These are phyloP conservation scores for Lentinula guzmanii DNA, from an alignment of 768 basidiomycete genomes.

Conservation along the genomic window DNA sequence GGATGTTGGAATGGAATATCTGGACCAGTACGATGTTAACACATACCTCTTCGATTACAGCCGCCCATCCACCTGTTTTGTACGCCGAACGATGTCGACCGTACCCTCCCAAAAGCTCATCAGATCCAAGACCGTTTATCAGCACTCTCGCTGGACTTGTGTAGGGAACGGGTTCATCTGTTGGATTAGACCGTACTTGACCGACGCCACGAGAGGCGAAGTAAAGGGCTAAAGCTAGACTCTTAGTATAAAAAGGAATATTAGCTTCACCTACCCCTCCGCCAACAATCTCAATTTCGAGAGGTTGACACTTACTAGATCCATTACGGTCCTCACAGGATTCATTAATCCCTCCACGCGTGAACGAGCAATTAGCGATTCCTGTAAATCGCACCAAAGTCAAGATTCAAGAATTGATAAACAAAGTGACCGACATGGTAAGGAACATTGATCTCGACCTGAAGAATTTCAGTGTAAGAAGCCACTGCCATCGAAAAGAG, in stretches of 20 bases:
- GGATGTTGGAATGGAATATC: not conserved
- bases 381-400: conserved; percentile 33
- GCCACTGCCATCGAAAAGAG: not conserved
- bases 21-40: not conserved
- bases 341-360: conserved; percentile 68
- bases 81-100: conserved; percentile 81
- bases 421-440: conserved; percentile 46
- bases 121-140: conserved; percentile 88
- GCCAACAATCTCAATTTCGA: not conserved
- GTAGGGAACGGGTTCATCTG: conserved; percentile 44
- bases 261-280: not conserved
- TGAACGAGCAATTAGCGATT: conserved; percentile 52
- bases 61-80: conserved; percentile 60
- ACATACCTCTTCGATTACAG: conserved; percentile 73
- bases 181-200: conserved; percentile 31
- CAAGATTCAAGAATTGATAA: not conserved
- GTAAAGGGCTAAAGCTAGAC: conserved; percentile 85
- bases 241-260: conserved; percentile 38
- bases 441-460: conserved; percentile 85
- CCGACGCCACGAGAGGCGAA: conserved; percentile 87
- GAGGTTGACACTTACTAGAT: conserved; percentile 53
- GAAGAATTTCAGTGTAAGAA: conserved; percentile 4
- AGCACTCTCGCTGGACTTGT: conserved; percentile 74
- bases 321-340: conserved; percentile 83
- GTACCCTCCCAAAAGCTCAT: conserved; percentile 94